Evolutionary conservation across 139 green algal genomes (phyloP).

Genomic region (Chlorella sp.): DNA sequence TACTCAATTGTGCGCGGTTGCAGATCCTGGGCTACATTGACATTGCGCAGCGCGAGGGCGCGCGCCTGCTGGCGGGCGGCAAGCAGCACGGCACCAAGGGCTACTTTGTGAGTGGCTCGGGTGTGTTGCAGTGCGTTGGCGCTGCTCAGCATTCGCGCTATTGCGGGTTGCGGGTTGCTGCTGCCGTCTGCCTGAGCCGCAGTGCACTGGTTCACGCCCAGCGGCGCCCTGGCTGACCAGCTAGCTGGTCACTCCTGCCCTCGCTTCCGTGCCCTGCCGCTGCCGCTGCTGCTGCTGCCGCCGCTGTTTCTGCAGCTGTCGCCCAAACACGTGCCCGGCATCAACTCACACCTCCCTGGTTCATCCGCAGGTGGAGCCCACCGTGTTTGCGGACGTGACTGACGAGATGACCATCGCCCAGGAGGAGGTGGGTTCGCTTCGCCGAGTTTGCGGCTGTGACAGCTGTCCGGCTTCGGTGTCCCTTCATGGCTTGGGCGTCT

Average conservation of each 20-base stretch:
- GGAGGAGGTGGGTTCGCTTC: slow-evolving; percentile 49
- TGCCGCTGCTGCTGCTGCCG: not conserved
- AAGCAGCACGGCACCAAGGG: slow-evolving; percentile 45
- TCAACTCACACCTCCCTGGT: too few relatives aligned
- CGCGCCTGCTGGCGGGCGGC: slow-evolving; percentile 44
- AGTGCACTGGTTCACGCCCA: too few relatives aligned
- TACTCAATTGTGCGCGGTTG: too few relatives aligned
- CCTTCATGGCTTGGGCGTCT: too few relatives aligned
- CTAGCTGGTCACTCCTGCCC: not conserved
- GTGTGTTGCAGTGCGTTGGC: slow-evolving; percentile 25
- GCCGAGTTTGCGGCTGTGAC: too few relatives aligned
- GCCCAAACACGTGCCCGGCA: too few relatives aligned
- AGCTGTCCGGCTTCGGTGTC: too few relatives aligned
- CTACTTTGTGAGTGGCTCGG: slow-evolving; percentile 63
- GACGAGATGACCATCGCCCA: slow-evolving; percentile 66
- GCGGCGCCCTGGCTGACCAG: not conserved
- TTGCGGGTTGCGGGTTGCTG: not conserved
- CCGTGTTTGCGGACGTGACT: slow-evolving; percentile 21
- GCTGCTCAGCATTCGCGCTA: too few relatives aligned
- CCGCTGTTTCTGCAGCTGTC: not conserved
- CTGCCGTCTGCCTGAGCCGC: too few relatives aligned
- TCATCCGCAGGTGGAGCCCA: slow-evolving; percentile 38
- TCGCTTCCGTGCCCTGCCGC: not conserved
- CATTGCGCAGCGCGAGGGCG: slow-evolving; percentile 51
- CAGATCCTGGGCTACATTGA: slow-evolving; percentile 57